Percentiles rank a stretch among this genome's conserved stretches.
Evolutionary conservation across 805 yeast species (phyloP).

Genomic region (Candida hungchunana): DNA sequence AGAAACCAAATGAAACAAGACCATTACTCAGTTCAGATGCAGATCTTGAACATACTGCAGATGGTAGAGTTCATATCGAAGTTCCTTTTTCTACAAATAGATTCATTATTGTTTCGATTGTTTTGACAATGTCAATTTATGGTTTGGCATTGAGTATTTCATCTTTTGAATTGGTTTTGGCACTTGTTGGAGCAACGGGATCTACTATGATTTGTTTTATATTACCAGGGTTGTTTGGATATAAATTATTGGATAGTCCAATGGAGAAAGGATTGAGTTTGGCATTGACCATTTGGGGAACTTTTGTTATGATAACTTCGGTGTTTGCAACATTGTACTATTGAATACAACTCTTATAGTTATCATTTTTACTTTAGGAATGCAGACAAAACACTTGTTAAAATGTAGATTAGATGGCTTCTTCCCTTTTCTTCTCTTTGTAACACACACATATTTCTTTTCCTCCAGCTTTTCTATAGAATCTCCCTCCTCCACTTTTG

Average conservation of each 20-base stretch:
- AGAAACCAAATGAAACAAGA: constrained; percentile 7
- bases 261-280: constrained; percentile 46
- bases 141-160: constrained; percentile 52
- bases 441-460: too few relatives aligned
- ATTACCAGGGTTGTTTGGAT: constrained; percentile 76
- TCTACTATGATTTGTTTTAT: constrained; percentile 76
- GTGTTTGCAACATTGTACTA: constrained; percentile 35
- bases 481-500: too few relatives aligned
- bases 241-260: constrained; percentile 33
- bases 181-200: constrained; percentile 80
- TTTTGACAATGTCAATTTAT: constrained; percentile 46
- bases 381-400: too few relatives aligned
- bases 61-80: constrained; percentile 14
- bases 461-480: too few relatives aligned
- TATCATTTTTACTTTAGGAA: too few relatives aligned
- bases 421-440: too few relatives aligned
- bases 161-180: constrained; percentile 64
- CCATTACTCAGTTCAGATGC: constrained; percentile 11
- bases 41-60: constrained; percentile 20
- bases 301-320: constrained; percentile 66
- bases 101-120: constrained; percentile 46
- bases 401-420: too few relatives aligned
- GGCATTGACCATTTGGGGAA: constrained; percentile 62
- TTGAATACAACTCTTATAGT: constrained; percentile 1
- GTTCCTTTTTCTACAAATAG: constrained; percentile 45